Evolutionary conservation across 1,139 yeast genomes (phyloP).

Genomic region (Hyphopichia fennica): DNA sequence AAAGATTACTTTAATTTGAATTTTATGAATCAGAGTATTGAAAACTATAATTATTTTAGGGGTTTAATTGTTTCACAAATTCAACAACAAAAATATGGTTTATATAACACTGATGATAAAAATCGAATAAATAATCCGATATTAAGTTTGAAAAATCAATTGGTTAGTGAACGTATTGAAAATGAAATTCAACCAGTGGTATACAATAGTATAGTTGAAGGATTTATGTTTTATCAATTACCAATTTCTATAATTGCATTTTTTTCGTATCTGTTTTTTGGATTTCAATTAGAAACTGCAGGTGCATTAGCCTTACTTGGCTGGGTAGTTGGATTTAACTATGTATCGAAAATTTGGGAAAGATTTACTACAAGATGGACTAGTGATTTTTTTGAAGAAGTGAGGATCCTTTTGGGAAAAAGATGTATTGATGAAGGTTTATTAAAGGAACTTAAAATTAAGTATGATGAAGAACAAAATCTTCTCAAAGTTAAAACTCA

Average conservation of each 20-base stretch:
- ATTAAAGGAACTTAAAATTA: conserved; percentile 29
- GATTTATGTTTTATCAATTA: conserved; percentile 38
- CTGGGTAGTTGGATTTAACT: conserved; percentile 44
- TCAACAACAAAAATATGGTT: conserved; percentile 24
- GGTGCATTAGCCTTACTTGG: conserved; percentile 40
- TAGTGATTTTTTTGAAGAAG: conserved; percentile 30
- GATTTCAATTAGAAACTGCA: conserved; percentile 32
- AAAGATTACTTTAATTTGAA: conserved; percentile 37
- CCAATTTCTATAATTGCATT: conserved; percentile 37
- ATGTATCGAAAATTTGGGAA: conserved; percentile 43
- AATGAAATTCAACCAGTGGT: conserved; percentile 43
- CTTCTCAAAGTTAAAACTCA: conserved; percentile 17
- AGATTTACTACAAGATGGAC: conserved; percentile 30
- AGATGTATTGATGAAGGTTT: conserved; percentile 43
- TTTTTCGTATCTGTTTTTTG: conserved; percentile 36
- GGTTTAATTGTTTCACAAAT: conserved; percentile 36
- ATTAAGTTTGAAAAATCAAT: conserved; percentile 25
- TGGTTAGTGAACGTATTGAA: conserved; percentile 27
- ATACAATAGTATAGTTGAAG: conserved; percentile 27
- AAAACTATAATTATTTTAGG: conserved; percentile 35
- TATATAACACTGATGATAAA: conserved; percentile 9
- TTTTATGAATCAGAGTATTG: conserved; percentile 44
- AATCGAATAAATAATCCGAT: conserved; percentile 30
- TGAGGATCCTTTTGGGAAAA: conserved; percentile 34
- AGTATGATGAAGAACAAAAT: conserved; percentile 21